Base-by-base conservation (phyloP, 306 rosid species). In the Elaeagnus macrophylla region DNA sequence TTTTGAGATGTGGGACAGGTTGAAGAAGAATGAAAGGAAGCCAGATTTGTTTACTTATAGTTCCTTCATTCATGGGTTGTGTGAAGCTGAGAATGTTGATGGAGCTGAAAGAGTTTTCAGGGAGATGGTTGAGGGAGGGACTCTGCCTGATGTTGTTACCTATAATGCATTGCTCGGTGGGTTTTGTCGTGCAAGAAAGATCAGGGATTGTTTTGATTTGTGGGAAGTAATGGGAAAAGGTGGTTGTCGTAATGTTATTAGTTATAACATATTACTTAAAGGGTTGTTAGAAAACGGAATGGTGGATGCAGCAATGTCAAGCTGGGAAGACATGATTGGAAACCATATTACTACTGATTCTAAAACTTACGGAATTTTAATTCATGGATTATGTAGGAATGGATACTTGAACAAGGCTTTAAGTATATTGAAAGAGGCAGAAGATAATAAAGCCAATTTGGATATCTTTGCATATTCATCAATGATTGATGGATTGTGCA, bases 301-400 rank as follows among this genome's bases (percentile, higher is more conserved):
- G 53, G 72, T 69, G 43, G 75, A 68, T 39, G 81, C 68, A 68
- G 93, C 94, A 2, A 16, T 80, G 52, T 67, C 50, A 11, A 11
- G 75, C 3, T 93, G 95, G 94, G 69, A 75, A 65, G 57, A 67
- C 61, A 65, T 84, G 74, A 36, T 6, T 54, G 78, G 71, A 69
- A 72, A 60, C 51, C 74, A 70, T 57, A 62, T 37, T 51, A 37
- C 36, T 47, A 79, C 71, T 0, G 86, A 93, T 66, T 72, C 89
- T 46, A 53, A 72, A 18, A 84, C 85, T 10, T 84, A 76, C 41
- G 94, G 96, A 51, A 63, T 82, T 48, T 58, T 87, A 54, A 60
- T 84, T 69, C 74, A 87, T 63, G 99, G 99, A 43, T 70, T 87
- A 53, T 87, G 99, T 67, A 82, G 63, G 62, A 93, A 80, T 73